Conservation (phyloP, 768 basidiomycete species). For the Asterophora lycoperdoides region DNA sequence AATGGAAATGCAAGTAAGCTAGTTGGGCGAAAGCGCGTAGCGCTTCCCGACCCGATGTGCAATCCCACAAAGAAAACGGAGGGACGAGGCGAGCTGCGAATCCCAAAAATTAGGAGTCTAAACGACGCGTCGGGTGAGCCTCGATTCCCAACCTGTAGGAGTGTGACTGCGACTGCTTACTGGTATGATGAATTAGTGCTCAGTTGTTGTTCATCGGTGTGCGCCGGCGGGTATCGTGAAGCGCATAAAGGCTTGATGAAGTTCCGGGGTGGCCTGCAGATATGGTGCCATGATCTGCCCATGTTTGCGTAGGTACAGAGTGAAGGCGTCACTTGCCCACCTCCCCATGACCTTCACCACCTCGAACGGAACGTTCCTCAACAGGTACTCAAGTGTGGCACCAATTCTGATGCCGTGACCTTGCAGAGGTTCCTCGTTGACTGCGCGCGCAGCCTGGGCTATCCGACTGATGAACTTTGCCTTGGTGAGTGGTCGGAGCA, state of each 20-base stretch:
- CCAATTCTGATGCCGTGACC: conserved; percentile 27
- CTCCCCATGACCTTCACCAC: conserved; percentile 13
- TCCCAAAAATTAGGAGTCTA: background rate
- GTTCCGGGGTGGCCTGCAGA: conserved; percentile 6
- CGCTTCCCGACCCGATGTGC: background rate
- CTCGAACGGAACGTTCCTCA: conserved; percentile 14
- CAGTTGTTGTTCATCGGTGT: background rate
- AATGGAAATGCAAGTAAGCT: too few species aligned
- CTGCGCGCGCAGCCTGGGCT: background rate
- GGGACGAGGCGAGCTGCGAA: conserved; percentile 1
- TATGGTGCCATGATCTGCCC: conserved; percentile 14
- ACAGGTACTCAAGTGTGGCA: conserved; percentile 22
- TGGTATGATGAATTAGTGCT: background rate
- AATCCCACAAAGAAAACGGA: background rate
- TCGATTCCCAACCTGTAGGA: background rate
- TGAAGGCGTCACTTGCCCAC: conserved; percentile 13
- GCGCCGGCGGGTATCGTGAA: background rate
- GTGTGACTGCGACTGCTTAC: background rate
- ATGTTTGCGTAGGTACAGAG: conserved; percentile 8
- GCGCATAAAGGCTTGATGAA: background rate
- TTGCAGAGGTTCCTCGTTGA: conserved; percentile 10
- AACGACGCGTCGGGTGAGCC: background rate
- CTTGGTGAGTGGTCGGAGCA: conserved; percentile 20
- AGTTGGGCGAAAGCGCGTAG: background rate
- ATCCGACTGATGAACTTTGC: conserved; percentile 16